Evolutionary conservation across 768 basidiomycete genomes (phyloP).

Genomic region (Naganishia vishniacii): DNA sequence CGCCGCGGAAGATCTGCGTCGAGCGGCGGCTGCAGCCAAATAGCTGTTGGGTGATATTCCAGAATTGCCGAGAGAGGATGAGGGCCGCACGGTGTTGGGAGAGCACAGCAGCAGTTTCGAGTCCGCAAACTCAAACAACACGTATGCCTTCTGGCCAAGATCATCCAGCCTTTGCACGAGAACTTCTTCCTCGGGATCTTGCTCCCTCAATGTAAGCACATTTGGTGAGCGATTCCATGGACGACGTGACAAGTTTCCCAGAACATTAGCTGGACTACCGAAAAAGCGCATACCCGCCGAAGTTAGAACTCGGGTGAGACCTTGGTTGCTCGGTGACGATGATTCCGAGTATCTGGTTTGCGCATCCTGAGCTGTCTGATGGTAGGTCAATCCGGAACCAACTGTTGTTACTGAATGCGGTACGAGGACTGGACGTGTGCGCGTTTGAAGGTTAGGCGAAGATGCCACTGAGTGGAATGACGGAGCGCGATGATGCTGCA

Average conservation of each 20-base stretch:
- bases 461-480: constrained; percentile 25
- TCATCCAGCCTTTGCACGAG: constrained; percentile 67
- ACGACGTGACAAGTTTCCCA: constrained; percentile 37
- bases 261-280: constrained; percentile 35
- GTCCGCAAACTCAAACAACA: constrained; percentile 87
- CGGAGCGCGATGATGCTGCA: constrained; percentile 24
- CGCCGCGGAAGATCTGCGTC: constrained; percentile 41
- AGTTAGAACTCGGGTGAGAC: constrained; percentile 49
- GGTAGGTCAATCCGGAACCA: constrained; percentile 23
- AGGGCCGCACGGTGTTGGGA: constrained; percentile 3
- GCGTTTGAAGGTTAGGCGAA: constrained; percentile 22
- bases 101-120: constrained; percentile 57
- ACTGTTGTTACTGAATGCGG: constrained; percentile 23
- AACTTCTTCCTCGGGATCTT: constrained; percentile 60
- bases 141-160: constrained; percentile 90
- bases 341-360: constrained; percentile 20
- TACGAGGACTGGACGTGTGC: constrained; percentile 26
- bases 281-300: constrained; percentile 49
- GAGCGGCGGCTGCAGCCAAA: constrained; percentile 17
- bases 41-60: constrained; percentile 13
- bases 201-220: constrained; percentile 29
- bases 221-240: constrained; percentile 53
- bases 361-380: constrained; percentile 35
- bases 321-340: constrained; percentile 25
- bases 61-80: constrained; percentile 7